These are phyloP conservation scores for Fusarium floridanum DNA, from an alignment of 2,329 filamentous ascomycete species.

Conservation along the genomic window DNA sequence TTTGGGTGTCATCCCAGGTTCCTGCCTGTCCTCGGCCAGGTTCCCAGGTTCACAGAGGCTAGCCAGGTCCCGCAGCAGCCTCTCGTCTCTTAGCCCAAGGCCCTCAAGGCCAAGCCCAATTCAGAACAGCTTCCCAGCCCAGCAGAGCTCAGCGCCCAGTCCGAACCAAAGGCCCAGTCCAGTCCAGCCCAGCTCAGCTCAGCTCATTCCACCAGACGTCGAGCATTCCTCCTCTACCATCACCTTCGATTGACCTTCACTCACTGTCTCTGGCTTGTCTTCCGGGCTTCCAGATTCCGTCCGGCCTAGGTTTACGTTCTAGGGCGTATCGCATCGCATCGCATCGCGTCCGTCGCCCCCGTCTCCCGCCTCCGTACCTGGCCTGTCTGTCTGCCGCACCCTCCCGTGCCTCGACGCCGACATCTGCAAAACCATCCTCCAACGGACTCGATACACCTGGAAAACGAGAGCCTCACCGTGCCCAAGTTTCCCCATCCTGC, in stretches of 20 bases:
- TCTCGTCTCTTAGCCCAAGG: slow-evolving; percentile 8
- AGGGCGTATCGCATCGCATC: slow-evolving; percentile 30
- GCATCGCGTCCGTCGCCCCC: slow-evolving; percentile 27
- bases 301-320: slow-evolving; percentile 37
- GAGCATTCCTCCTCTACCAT: slow-evolving; percentile 47
- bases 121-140: slow-evolving; percentile 36
- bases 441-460: slow-evolving; percentile 26
- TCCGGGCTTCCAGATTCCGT: slow-evolving; percentile 27
- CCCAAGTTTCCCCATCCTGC: slow-evolving; percentile 17
- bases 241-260: slow-evolving; percentile 42
- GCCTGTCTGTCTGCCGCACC: slow-evolving; percentile 10
- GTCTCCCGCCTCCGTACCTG: slow-evolving; percentile 20
- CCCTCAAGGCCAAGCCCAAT: slow-evolving; percentile 37
- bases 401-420: slow-evolving; percentile 30
- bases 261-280: slow-evolving; percentile 38
- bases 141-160: slow-evolving; percentile 31
- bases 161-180: slow-evolving; percentile 31
- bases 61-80: slow-evolving; percentile 36
- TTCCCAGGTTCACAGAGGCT: slow-evolving; percentile 34
- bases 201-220: slow-evolving; percentile 46
- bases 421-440: slow-evolving; percentile 32
- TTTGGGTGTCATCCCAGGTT: slow-evolving; percentile 40
- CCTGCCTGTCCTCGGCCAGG: slow-evolving; percentile 27
- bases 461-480: slow-evolving; percentile 33
- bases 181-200: slow-evolving; percentile 35